Evolutionary conservation across 306 rosid genomes (phyloP), one percentile per base, ranked within the genome.

Genomic region (Fragaria ananassa): DNA sequence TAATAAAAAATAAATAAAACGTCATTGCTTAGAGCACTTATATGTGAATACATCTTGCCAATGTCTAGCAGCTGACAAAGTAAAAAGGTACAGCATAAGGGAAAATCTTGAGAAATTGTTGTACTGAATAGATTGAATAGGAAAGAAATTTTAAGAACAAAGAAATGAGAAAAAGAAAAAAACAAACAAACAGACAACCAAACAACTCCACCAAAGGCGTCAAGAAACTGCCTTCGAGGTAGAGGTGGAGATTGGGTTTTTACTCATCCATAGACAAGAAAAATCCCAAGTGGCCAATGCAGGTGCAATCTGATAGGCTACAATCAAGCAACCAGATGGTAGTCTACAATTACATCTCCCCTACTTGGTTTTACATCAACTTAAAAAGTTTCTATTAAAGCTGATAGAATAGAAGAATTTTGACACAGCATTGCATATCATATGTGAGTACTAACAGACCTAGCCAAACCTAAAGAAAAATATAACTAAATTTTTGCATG

Each of bases 31-130:
- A 65, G 57, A 68, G 60, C 58, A 53, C 25, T 79, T 75, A 37
- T 67, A 62, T 70, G 18, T 62, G 60, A 62, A 74, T 42, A 74
- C 39, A 76, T 70, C 80, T 68, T 34, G 68, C 69, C 31, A 39
- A 76, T 44, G 44, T 23, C 73, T 56, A 49, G 74, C 29, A 74
- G 61, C 74, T 76, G 31, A 71, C 29, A 81, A 51, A 71, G 72
- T 54, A 14, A 27, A 10, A 17, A 46, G 11, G 31, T 34, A 31
- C 37, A 51, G 37, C 31, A 19, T 5, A 6, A 18, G 57, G 57
- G 23, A 18, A 51, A 51, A 51, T 5, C 23, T 18, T 51, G 9
- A 51, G 23, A 51, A 18, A 51, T 49, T 49, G 15, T 15, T 14
- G 18, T 1, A 49, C n/a, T 15, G 8, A 15, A 49, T 17, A 49